Percentiles rank a stretch among this genome's conserved stretches.
phyloP scores from a whole-genome alignment of 2,329 filamentous ascomycete genomes.

The Exserohilum rostratum region DNA sequence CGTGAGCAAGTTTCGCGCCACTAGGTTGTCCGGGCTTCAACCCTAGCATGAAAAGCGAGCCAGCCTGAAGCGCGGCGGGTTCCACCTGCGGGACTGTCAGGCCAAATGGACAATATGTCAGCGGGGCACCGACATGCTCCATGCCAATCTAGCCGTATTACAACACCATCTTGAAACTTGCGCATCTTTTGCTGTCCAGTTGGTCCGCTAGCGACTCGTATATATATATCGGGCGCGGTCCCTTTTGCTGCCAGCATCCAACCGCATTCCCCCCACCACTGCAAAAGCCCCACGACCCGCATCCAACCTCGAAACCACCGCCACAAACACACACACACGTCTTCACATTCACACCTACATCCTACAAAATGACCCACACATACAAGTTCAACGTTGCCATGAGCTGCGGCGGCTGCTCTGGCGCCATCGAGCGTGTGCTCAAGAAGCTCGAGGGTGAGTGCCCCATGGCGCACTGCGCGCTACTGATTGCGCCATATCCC shows the following conservation, averaged over 20 bases:
- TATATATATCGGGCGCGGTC: constrained; percentile 21
- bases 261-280: constrained; percentile 2
- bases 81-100: constrained; percentile 29
- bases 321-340: constrained; percentile 1
- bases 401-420: constrained; percentile 95
- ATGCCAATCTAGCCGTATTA: constrained; percentile 40
- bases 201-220: constrained; percentile 10
- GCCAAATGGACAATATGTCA: constrained; percentile 35
- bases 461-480: background rate
- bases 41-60: constrained; percentile 16
- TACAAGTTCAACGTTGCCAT: constrained; percentile 97
- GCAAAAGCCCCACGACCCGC: constrained; percentile 12
- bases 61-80: constrained; percentile 35
- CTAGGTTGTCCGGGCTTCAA: constrained; percentile 16
- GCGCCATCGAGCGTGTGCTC: constrained; percentile 88
- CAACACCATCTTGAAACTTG: constrained; percentile 44
- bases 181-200: constrained; percentile 27
- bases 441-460: constrained; percentile 85
- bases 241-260: constrained; percentile 3
- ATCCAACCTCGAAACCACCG: constrained; percentile 1
- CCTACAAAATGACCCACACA: constrained; percentile 71
- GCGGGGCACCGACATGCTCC: constrained; percentile 34
- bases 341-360: constrained; percentile 4
- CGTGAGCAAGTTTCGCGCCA: constrained; percentile 47
- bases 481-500: background rate